phyloP scores from a whole-genome alignment of 2,329 filamentous ascomycete species.

The Paraphaeosphaeria minitans region DNA sequence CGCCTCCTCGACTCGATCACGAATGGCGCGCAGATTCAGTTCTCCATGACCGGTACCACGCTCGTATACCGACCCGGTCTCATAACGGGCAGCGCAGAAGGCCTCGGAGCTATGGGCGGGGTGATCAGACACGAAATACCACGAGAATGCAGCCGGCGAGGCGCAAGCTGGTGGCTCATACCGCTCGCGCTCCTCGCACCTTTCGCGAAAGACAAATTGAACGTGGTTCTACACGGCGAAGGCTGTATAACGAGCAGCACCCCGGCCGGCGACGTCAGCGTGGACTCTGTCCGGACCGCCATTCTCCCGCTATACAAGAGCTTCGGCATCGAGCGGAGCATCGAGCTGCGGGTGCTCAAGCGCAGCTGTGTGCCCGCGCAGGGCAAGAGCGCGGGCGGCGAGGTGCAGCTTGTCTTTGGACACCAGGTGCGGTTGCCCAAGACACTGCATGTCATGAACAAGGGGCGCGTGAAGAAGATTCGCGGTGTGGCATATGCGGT shows the following conservation, averaged over 20 bases:
- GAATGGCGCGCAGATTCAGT: conserved; percentile 93
- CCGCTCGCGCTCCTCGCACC: conserved; percentile 89
- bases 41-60: conserved; percentile 93
- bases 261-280: conserved; percentile 81
- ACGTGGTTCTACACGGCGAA: conserved; percentile 85
- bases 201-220: conserved; percentile 89
- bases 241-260: conserved; percentile 92
- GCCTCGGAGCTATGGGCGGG: conserved; percentile 73
- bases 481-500: conserved; percentile 92
- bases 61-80: conserved; percentile 90
- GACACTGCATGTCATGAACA: conserved; percentile 84
- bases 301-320: conserved; percentile 87
- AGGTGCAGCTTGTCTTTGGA: conserved; percentile 92
- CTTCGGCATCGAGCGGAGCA: conserved; percentile 85
- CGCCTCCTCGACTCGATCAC: conserved; percentile 93
- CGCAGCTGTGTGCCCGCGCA: conserved; percentile 72
- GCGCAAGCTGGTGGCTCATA: conserved; percentile 89
- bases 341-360: conserved; percentile 82
- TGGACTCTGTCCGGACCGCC: conserved; percentile 91
- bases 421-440: conserved; percentile 93
- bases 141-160: conserved; percentile 74
- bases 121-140: conserved; percentile 83
- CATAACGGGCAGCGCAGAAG: conserved; percentile 82
- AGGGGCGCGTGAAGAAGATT: conserved; percentile 85
- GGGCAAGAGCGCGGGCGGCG: conserved; percentile 81